These are phyloP conservation scores for Aspergillus sclerotioniger DNA, from an alignment of 495 filamentous ascomycete genomes.

Conservation along the genomic window DNA sequence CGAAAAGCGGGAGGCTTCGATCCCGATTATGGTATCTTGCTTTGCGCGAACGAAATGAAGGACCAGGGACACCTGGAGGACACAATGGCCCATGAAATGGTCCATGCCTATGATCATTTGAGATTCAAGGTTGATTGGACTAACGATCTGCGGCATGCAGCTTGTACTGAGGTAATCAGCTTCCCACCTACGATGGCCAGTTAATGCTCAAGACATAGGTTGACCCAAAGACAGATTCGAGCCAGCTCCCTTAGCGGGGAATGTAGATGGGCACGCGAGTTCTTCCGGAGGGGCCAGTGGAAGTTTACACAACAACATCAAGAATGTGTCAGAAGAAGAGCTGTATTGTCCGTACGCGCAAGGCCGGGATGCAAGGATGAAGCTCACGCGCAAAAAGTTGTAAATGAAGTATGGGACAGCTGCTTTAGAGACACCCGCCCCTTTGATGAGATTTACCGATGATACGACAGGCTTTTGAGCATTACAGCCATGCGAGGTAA, in stretches of 20 bases:
- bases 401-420: constrained; percentile 97
- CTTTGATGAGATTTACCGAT: constrained; percentile 96
- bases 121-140: constrained; percentile 83
- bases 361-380: constrained; percentile 82
- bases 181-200: neutral
- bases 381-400: constrained; percentile 78
- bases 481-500: neutral
- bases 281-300: constrained; percentile 79
- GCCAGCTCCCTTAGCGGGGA: constrained; percentile 90
- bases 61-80: constrained; percentile 80
- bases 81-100: constrained; percentile 94
- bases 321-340: constrained; percentile 80
- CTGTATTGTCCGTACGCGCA: constrained; percentile 68
- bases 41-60: constrained; percentile 85
- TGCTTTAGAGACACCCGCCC: constrained; percentile 92
- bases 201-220: neutral
- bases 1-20: constrained; percentile 76
- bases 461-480: constrained; percentile 27
- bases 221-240: constrained; percentile 63
- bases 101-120: constrained; percentile 93
- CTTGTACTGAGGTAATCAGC: constrained; percentile 81
- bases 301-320: constrained; percentile 89
- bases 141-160: constrained; percentile 79
- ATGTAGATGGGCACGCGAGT: constrained; percentile 86
- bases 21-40: constrained; percentile 75